Conservation (phyloP, 768 basidiomycete genomes). For the Mycena filopes region DNA sequence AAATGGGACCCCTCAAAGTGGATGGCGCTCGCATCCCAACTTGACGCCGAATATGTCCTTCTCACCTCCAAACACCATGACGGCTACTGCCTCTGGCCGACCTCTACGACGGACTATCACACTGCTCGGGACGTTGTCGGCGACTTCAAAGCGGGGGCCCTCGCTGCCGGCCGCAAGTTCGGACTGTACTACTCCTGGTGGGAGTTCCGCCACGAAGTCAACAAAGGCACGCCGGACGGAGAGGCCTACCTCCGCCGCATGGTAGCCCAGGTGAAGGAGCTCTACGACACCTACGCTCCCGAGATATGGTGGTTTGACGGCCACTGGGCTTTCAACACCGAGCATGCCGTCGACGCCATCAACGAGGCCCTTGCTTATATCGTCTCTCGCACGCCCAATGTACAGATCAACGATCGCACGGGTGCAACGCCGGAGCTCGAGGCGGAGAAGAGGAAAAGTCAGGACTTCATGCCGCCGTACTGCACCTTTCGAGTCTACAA, state of each 20-base stretch:
- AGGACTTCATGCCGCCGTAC: slow-evolving; percentile 14
- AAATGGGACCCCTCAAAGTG: slow-evolving; percentile 5
- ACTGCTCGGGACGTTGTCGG: slow-evolving; percentile 10
- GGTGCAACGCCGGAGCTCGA: slow-evolving; percentile 15
- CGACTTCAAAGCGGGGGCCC: slow-evolving; percentile 12
- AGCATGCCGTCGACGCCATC: slow-evolving; percentile 19
- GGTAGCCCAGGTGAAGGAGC: slow-evolving; percentile 15
- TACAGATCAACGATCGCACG: slow-evolving; percentile 12
- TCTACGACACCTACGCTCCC: slow-evolving; percentile 5
- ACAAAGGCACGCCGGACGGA: slow-evolving; percentile 10
- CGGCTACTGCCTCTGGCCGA: slow-evolving; percentile 15
- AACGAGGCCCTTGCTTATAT: slow-evolving; percentile 11
- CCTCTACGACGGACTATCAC: slow-evolving; percentile 8
- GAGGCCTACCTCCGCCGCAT: slow-evolving; percentile 13
- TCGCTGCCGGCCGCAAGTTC: slow-evolving; percentile 3
- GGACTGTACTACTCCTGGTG: slow-evolving; percentile 16
- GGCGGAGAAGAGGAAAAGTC: slow-evolving; percentile 9
- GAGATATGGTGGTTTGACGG: slow-evolving; percentile 19
- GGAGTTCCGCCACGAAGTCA: slow-evolving; percentile 15
- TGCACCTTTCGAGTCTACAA: slow-evolving; percentile 14
- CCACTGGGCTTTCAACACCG: slow-evolving; percentile 11
- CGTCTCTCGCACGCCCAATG: slow-evolving; percentile 12
- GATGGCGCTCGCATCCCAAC: slow-evolving; percentile 5
- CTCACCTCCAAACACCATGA: slow-evolving; percentile 15
- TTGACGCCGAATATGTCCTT: slow-evolving; percentile 9